Conservation (phyloP, 805 yeast species). For the Ogataea zsoltii region DNA sequence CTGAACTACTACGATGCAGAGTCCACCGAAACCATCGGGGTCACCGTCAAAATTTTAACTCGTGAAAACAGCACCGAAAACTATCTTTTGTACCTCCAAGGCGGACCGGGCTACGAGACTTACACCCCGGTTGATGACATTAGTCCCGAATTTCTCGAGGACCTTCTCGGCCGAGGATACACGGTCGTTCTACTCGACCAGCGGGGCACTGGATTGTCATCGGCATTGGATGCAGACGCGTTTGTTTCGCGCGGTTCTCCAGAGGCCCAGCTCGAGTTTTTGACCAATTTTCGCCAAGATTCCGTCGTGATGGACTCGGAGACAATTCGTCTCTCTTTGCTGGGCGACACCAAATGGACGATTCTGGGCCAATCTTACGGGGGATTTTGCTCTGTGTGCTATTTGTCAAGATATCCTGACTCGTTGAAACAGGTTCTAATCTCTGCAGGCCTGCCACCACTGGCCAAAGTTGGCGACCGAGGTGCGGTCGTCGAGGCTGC, state of each 20-base stretch:
- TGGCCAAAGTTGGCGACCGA: conserved; percentile 26
- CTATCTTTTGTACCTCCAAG: conserved; percentile 44
- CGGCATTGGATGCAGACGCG: conserved; percentile 42
- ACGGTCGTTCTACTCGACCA: conserved; percentile 49
- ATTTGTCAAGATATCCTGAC: conserved; percentile 44
- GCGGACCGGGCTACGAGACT: conserved; percentile 57
- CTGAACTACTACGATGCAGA: conserved; percentile 22
- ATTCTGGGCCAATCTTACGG: conserved; percentile 58
- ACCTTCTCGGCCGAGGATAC: conserved; percentile 20
- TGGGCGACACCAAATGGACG: conserved; percentile 42
- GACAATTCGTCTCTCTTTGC: conserved; percentile 39
- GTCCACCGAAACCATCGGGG: conserved; percentile 13
- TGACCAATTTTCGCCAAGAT: conserved; percentile 53
- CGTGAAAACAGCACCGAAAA: conserved; percentile 7
- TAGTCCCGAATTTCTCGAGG: conserved; percentile 19
- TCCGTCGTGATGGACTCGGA: conserved; percentile 54
- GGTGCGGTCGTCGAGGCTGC: conserved; percentile 47
- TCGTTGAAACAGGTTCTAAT: conserved; percentile 45
- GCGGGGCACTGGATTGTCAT: conserved; percentile 60
- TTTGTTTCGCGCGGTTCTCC: conserved; percentile 18
- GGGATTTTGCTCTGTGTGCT: conserved; percentile 52
- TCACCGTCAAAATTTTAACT: conserved; percentile 25
- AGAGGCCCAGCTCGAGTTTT: conserved; percentile 39
- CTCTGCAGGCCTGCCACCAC: conserved; percentile 63
- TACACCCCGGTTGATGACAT: conserved; percentile 17